phyloP scores from a whole-genome alignment of 345 rosid species.

The Geranium rotundifolium region DNA sequence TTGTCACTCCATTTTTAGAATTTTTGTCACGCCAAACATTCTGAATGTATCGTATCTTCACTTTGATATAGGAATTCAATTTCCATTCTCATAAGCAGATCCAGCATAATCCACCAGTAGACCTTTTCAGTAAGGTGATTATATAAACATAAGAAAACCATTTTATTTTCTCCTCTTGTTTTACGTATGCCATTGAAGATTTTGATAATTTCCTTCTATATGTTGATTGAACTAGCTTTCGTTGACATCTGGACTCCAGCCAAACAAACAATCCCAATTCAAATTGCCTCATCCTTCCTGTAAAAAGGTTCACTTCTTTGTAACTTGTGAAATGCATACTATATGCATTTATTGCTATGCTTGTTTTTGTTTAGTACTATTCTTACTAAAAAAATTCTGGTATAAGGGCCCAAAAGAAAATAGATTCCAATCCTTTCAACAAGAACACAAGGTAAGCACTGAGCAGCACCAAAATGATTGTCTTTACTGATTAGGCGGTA shows the following conservation, averaged over 20 bases:
- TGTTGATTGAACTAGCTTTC: constrained; percentile 40
- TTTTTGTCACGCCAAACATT: not conserved
- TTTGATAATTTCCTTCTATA: not conserved
- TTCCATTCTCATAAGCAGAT: constrained; percentile 49
- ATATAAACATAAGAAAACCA: not conserved
- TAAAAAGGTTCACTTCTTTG: constrained; percentile 35
- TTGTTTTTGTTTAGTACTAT: constrained; percentile 7
- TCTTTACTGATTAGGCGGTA: not conserved
- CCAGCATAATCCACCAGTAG: constrained; percentile 55
- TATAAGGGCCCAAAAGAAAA: constrained; percentile 89
- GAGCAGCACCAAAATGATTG: not conserved
- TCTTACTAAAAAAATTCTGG: constrained; percentile 22
- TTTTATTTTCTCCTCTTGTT: not conserved
- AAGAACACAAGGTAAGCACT: constrained; percentile 47
- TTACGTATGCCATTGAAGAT: not conserved
- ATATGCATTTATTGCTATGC: not conserved
- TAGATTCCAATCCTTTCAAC: constrained; percentile 42
- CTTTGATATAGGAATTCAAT: constrained; percentile 52
- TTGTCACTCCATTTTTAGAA: constrained; percentile 3
- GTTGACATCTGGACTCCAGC: constrained; percentile 44
- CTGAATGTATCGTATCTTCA: not conserved
- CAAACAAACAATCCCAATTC: constrained; percentile 29
- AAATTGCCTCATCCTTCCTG: constrained; percentile 26
- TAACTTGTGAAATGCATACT: constrained; percentile 5
- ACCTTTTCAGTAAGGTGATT: constrained; percentile 83